These are phyloP conservation scores for Schwanniomyces polymorphus DNA, from an alignment of 805 yeast genomes.

Conservation along the genomic window DNA sequence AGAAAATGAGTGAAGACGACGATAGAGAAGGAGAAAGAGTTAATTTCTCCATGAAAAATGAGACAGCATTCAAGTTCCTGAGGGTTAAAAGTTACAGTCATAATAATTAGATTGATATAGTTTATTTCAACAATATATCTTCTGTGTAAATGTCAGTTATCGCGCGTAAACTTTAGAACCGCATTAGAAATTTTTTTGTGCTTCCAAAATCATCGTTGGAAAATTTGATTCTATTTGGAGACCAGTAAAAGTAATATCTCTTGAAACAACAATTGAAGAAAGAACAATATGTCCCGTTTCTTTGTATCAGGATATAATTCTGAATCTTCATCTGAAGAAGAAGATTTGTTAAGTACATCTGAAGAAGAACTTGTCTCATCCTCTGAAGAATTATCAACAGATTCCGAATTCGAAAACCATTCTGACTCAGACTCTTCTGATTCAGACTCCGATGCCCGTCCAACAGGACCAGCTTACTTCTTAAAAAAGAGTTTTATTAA, in stretches of 20 bases:
- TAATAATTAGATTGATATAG: slow-evolving; percentile 2
- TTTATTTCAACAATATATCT: neutral
- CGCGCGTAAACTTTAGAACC: slow-evolving; percentile 11
- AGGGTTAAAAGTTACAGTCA: slow-evolving; percentile 48
- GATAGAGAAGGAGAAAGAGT: slow-evolving; percentile 51
- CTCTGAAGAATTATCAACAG: slow-evolving; percentile 40
- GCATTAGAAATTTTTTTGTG: slow-evolving; percentile 14
- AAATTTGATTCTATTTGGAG: slow-evolving; percentile 18
- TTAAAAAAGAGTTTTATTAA: slow-evolving; percentile 51
- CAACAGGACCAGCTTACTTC: slow-evolving; percentile 55
- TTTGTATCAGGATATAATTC: slow-evolving; percentile 66
- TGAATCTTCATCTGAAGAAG: slow-evolving; percentile 53
- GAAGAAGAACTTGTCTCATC: slow-evolving; percentile 58
- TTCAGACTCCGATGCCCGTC: slow-evolving; percentile 31
- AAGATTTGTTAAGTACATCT: slow-evolving; percentile 53
- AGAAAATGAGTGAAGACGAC: slow-evolving; percentile 31
- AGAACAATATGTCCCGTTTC: slow-evolving; percentile 78
- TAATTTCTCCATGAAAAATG: slow-evolving; percentile 62
- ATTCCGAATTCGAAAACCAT: slow-evolving; percentile 53
- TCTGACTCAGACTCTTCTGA: slow-evolving; percentile 33
- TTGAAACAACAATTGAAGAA: slow-evolving; percentile 2
- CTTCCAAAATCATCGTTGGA: slow-evolving; percentile 19
- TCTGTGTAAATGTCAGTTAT: slow-evolving; percentile 4
- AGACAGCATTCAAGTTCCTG: slow-evolving; percentile 77
- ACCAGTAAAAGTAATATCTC: slow-evolving; percentile 1